phyloP scores from a whole-genome alignment of 441 rosid genomes.

The Adansonia gregorii region DNA sequence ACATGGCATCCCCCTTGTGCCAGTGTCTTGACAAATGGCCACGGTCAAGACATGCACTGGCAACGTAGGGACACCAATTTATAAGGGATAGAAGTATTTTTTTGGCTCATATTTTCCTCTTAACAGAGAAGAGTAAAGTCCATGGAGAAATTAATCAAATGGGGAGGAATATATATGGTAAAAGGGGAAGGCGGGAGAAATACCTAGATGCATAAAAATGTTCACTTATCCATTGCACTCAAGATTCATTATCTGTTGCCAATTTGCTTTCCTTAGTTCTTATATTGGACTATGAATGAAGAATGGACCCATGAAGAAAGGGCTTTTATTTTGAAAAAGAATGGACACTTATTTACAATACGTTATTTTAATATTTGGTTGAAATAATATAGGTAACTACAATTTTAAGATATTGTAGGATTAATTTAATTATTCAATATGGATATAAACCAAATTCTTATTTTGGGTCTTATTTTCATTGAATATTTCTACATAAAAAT shows the following conservation, averaged over 20 bases:
- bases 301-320: neutral
- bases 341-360: neutral
- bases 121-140: neutral
- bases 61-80: neutral
- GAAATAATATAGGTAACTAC: slow-evolving; percentile 11
- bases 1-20: neutral
- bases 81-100: neutral
- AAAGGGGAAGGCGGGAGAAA: neutral
- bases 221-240: neutral
- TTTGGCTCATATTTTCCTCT: neutral
- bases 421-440: neutral
- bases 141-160: neutral
- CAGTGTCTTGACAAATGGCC: neutral
- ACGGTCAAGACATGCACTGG: neutral
- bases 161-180: slow-evolving; percentile 5
- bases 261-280: neutral
- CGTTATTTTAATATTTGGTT: neutral
- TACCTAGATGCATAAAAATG: neutral
- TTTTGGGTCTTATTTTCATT: neutral
- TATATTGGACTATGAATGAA: neutral
- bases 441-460: neutral
- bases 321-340: no score
- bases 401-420: neutral
- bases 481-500: neutral
- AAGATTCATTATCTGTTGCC: neutral